Base-by-base conservation (phyloP, 1,284 basidiomycete genomes). In the Puccinia triticina region DNA sequence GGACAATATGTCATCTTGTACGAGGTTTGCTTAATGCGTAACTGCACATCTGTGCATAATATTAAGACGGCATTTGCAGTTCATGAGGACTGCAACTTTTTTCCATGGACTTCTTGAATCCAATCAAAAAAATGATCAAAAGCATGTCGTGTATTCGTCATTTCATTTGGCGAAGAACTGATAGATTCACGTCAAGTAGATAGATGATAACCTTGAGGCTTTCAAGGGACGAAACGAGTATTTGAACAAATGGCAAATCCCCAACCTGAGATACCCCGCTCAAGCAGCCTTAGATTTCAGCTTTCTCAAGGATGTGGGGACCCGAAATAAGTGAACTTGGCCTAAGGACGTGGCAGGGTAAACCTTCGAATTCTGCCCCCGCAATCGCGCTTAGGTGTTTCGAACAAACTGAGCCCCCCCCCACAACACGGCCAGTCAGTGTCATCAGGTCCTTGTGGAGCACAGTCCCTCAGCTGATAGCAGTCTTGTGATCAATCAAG, bases 271-370 rank as follows among this genome's bases (percentile, higher is more conserved):
- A 26, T 37, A 23, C 66, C n/a, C 66, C 66, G 66, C 40, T 23
- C 14, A 29, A 69, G n/a, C 40, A 46, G 43, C 40, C 34, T 66
- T 66, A 37, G 34, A 12, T 40, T 48, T 48, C 23, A n/a, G n/a
- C n/a, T n/a, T 69, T 48, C n/a, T 5, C 55, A 40, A 32, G 23
- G 26, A 67, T 67, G 64, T 67, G 64, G 64, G n/a, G 66, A 66
- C 40, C 40, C 55, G 26, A 57, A 3, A 4, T 66, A 66, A 66
- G 8, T 66, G 21, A 66, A 37, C 64, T 61, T 61, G 59, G 26
- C 16, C 18, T 18, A 21, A 46, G 16, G 66, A n/a, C n/a, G 23
- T 29, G 43, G 66, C 66, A 21, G 66, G 66, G 21, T 14, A 18
- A 69, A 46, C 37, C n/a, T 23, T 66, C 7, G 29, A 66, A 32